Percentiles rank a stretch among this genome's conserved stretches.
phyloP scores from a whole-genome alignment of 768 basidiomycete genomes.

The Candolleomyces aberdarensis region DNA sequence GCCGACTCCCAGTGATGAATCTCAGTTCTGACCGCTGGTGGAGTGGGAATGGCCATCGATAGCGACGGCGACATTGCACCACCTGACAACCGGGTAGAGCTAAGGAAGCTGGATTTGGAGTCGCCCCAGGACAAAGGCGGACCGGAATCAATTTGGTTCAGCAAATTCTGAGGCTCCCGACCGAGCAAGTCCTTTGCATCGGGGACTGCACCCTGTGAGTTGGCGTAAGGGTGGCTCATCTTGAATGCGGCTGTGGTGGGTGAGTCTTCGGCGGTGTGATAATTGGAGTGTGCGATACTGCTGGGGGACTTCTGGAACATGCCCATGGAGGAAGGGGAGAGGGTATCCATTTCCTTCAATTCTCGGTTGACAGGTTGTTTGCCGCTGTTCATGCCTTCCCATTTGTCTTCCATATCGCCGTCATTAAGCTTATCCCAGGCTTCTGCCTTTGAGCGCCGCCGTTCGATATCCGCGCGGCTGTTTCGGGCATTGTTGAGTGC shows the following conservation, averaged over 20 bases:
- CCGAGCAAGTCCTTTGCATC: constrained; percentile 44
- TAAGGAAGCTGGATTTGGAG: constrained; percentile 48
- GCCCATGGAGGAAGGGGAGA: constrained; percentile 19
- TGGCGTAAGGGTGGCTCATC: constrained; percentile 47
- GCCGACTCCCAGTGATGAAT: constrained; percentile 70
- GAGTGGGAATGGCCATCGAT: constrained; percentile 59
- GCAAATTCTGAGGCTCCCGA: constrained; percentile 19
- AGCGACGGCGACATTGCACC: constrained; percentile 50
- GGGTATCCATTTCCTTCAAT: constrained; percentile 42
- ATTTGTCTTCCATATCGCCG: constrained; percentile 35
- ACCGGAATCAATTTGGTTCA: constrained; percentile 29
- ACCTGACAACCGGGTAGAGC: constrained; percentile 33
- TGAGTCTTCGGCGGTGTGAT: constrained; percentile 41
- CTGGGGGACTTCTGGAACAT: constrained; percentile 69
- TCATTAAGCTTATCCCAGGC: constrained; percentile 61
- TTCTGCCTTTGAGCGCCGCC: constrained; percentile 44
- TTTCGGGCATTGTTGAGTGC: constrained; percentile 32
- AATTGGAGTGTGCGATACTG: constrained; percentile 16
- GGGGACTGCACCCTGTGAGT: constrained; percentile 34
- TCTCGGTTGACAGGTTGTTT: background rate
- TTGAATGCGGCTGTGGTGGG: constrained; percentile 40
- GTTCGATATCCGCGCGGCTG: constrained; percentile 36
- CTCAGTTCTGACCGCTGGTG: constrained; percentile 47
- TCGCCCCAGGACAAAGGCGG: constrained; percentile 53
- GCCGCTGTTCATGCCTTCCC: constrained; percentile 41